Percentiles rank a stretch among this genome's conserved stretches.
These are phyloP conservation scores for Anisogramma anomala DNA, from an alignment of 2,329 filamentous ascomycete genomes.

Conservation along the genomic window DNA sequence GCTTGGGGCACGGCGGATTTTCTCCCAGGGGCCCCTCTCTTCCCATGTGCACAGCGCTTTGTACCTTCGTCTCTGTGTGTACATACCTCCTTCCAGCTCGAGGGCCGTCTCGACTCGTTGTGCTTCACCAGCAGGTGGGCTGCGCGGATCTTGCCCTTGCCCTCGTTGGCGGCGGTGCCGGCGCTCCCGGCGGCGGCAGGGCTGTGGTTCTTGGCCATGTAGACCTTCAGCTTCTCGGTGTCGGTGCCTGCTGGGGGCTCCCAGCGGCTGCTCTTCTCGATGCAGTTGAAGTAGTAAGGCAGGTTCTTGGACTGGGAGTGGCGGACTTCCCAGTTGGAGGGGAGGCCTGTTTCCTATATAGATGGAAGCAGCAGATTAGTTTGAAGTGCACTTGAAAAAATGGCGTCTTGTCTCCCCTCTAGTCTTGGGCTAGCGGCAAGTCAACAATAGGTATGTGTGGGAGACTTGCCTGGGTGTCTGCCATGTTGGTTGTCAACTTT, in stretches of 20 bases:
- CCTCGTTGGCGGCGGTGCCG: constrained; percentile 23
- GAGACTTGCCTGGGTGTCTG: constrained; percentile 12
- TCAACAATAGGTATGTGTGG: not conserved
- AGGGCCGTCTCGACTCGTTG: constrained; percentile 71
- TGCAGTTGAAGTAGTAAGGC: constrained; percentile 93
- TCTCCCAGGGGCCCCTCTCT: not conserved
- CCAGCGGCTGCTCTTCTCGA: constrained; percentile 84
- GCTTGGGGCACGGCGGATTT: no score
- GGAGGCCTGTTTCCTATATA: constrained; percentile 64
- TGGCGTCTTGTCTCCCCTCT: no score
- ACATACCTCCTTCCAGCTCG: constrained; percentile 74
- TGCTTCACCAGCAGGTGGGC: constrained; percentile 94
- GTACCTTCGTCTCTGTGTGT: no score
- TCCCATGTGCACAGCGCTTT: no score
- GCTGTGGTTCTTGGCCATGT: constrained; percentile 85
- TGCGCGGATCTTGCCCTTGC: constrained; percentile 75
- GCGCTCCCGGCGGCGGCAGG: constrained; percentile 31
- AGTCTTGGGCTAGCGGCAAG: not conserved
- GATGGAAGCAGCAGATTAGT: not conserved
- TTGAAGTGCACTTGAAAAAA: not conserved
- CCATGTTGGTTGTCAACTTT: constrained; percentile 3
- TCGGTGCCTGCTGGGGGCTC: constrained; percentile 83
- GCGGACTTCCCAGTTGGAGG: constrained; percentile 84
- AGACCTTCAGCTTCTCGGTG: constrained; percentile 81
- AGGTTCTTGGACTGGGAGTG: constrained; percentile 98